phyloP scores from a whole-genome alignment of 805 yeast genomes.

The Candida tallmaniae region DNA sequence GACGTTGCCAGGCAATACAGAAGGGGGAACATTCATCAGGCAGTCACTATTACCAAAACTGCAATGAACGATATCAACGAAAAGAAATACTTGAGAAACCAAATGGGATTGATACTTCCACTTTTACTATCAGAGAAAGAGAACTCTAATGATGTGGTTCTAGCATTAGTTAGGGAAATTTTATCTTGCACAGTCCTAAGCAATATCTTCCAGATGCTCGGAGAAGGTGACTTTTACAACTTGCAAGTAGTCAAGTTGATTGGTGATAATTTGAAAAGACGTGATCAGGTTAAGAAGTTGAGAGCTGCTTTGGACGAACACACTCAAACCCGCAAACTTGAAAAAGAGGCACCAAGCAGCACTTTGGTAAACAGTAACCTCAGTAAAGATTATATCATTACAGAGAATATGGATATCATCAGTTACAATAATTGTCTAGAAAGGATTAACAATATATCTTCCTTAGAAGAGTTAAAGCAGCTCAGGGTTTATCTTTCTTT shows the following conservation, averaged over 20 bases:
- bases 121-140: slow-evolving; percentile 44
- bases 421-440: slow-evolving; percentile 15
- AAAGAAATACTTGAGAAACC: slow-evolving; percentile 45
- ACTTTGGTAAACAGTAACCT: slow-evolving; percentile 1
- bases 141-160: slow-evolving; percentile 45
- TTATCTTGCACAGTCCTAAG: slow-evolving; percentile 45
- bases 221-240: slow-evolving; percentile 79
- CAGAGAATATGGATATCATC: slow-evolving; percentile 13
- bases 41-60: slow-evolving; percentile 37
- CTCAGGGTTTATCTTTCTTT: slow-evolving; percentile 43
- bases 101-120: slow-evolving; percentile 44
- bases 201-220: slow-evolving; percentile 50
- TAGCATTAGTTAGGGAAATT: slow-evolving; percentile 56
- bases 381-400: slow-evolving; percentile 12
- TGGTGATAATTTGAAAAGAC: slow-evolving; percentile 63
- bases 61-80: slow-evolving; percentile 29
- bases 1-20: slow-evolving; percentile 43
- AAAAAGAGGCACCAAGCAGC: too few species aligned
- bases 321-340: slow-evolving; percentile 19
- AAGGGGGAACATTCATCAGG: slow-evolving; percentile 55
- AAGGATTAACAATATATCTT: slow-evolving; percentile 7
- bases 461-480: slow-evolving; percentile 44
- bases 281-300: slow-evolving; percentile 68
- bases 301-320: slow-evolving; percentile 69
- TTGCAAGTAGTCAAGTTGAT: slow-evolving; percentile 53